Base-by-base conservation (phyloP, 441 rosid species). In the Euphorbia schlechtendalii region DNA sequence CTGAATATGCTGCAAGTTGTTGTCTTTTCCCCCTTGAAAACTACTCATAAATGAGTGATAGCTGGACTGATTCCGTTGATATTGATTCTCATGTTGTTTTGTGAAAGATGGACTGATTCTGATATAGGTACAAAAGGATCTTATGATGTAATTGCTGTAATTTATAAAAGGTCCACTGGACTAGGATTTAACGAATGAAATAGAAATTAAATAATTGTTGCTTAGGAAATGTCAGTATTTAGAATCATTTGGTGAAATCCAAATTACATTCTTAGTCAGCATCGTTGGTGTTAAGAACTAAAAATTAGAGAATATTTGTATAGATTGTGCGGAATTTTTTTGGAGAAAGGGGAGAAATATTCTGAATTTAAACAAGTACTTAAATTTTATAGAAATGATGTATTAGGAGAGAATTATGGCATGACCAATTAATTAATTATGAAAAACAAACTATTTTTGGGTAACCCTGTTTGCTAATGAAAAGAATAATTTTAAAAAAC, bases 191-290 rank as follows among this genome's bases (percentile, higher is more conserved):
- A 65, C 61, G 28, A n/a, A 24, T 28, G 14, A 20, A 41, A 12
- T 8, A 11, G 4, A n/a, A 46, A 17, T 14, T 14, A 46, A 2
- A 6, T 46, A 43, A 45, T 30, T 57, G 56, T 66, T 66, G 54
- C 34, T 66, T 40, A 30, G 62, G 21, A 32, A 17, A 3, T 46
- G 36, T 32, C 36, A 54, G 40, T 36, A 38, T 5, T 21, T 22
- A 2, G 8, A 62, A 49, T 18, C 3, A 41, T 65, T 20, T 13
- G n/a, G 17, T 62, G 36, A 64, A 34, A 45, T 30, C 36, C 61
- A 45, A 22, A 32, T 55, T 8, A 21, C 8, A 65, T 55, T n/a
- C 53, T 55, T 55, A 40, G 68, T 54, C 68, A 4, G 20, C 68
- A 65, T 38, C 61, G 65, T 4, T 27, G 64, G 64, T 9, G 54